Conservation (phyloP, 1,139 yeast genomes). For the Hyphopichia wangnamkhiaoensis region DNA sequence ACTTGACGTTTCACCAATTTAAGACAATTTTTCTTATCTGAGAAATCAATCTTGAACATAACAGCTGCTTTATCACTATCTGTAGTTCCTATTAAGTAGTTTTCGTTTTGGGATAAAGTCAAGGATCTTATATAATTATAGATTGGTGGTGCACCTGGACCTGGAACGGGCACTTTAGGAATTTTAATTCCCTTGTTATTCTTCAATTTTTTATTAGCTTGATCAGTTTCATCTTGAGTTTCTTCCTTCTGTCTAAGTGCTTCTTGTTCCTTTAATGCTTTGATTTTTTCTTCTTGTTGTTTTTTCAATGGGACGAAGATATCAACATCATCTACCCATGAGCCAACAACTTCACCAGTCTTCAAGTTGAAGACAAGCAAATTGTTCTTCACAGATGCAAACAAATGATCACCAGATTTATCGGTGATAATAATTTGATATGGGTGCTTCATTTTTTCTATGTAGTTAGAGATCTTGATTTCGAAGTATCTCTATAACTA, state of each 20-base stretch:
- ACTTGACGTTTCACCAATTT: constrained; percentile 66
- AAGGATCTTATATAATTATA: constrained; percentile 68
- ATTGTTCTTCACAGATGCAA: constrained; percentile 57
- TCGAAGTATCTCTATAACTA: background rate
- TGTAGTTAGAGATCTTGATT: background rate
- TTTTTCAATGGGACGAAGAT: constrained; percentile 38
- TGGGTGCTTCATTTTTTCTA: constrained; percentile 59
- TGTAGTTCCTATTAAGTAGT: constrained; percentile 65
- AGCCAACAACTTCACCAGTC: constrained; percentile 41
- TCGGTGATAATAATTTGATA: constrained; percentile 55
- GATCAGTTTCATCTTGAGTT: constrained; percentile 14
- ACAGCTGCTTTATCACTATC: constrained; percentile 82
- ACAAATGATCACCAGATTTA: constrained; percentile 46
- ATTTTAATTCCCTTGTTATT: constrained; percentile 32
- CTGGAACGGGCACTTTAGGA: constrained; percentile 62
- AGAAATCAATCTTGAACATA: constrained; percentile 50
- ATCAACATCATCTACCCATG: constrained; percentile 62
- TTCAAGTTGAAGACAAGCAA: constrained; percentile 49
- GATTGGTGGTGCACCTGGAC: constrained; percentile 66
- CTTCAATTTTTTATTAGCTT: constrained; percentile 27
- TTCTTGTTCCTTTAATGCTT: constrained; percentile 19
- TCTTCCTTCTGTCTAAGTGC: constrained; percentile 21
- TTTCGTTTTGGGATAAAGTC: constrained; percentile 48
- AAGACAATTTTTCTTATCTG: constrained; percentile 36
- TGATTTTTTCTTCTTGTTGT: constrained; percentile 46